phyloP scores from a whole-genome alignment of 306 rosid genomes.

The Comarum palustre region DNA sequence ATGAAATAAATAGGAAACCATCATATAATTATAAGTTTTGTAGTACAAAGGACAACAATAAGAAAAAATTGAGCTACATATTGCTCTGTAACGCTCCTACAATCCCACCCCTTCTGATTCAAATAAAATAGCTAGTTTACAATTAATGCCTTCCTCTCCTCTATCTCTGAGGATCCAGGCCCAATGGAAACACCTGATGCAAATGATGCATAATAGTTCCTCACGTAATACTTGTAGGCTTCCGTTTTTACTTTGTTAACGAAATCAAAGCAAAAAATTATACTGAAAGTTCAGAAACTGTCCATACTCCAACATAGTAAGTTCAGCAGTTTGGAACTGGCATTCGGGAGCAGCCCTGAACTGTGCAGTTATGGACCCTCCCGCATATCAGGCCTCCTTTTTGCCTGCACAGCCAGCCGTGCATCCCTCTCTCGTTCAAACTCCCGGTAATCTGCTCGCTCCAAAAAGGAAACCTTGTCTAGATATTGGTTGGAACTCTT shows the following conservation, averaged over 20 bases:
- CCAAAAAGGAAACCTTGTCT: constrained; percentile 81
- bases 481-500: constrained; percentile 96
- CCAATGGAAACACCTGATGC: constrained; percentile 26
- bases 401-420: constrained; percentile 69
- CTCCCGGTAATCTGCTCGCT: constrained; percentile 91
- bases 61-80: background rate
- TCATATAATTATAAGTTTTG: background rate
- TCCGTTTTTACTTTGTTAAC: constrained; percentile 11
- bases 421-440: constrained; percentile 97
- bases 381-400: constrained; percentile 77
- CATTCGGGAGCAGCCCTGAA: constrained; percentile 16
- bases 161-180: constrained; percentile 13
- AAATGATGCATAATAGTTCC: constrained; percentile 21
- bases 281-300: constrained; percentile 16
- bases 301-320: background rate
- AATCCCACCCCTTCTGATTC: constrained; percentile 5
- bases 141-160: constrained; percentile 21
- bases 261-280: constrained; percentile 5
- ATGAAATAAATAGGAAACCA: background rate
- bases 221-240: constrained; percentile 16
- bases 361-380: constrained; percentile 50
- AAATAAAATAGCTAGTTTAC: constrained; percentile 25
- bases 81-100: background rate
- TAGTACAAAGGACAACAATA: background rate
- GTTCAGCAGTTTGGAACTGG: background rate